Percentiles rank a stretch among this genome's conserved stretches.
These are phyloP conservation scores for Elasticomyces elasticus DNA, from an alignment of 495 filamentous ascomycete genomes.

Conservation along the genomic window DNA sequence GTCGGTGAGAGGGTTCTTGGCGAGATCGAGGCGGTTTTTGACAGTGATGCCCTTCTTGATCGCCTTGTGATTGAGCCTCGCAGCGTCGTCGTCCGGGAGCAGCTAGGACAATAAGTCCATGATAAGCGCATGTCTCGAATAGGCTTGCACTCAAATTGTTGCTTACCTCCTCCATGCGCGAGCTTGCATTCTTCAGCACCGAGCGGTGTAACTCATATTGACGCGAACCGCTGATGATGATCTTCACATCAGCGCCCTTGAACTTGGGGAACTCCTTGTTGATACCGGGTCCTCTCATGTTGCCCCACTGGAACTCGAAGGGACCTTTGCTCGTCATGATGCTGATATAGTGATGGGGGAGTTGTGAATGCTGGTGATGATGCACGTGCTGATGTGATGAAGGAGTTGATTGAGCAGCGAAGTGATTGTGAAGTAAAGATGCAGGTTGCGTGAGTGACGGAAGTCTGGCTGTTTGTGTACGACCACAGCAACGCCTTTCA, in stretches of 20 bases:
- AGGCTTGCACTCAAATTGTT: too few relatives aligned
- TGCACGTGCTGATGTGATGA: not conserved
- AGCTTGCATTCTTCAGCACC: constrained; percentile 6
- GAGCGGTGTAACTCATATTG: constrained; percentile 22
- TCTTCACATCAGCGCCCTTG: constrained; percentile 24
- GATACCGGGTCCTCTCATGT: not conserved
- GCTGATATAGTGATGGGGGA: not conserved
- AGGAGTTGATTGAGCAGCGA: not conserved
- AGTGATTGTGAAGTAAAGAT: not conserved
- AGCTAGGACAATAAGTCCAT: not conserved
- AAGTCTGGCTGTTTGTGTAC: not conserved
- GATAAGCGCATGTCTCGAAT: constrained; percentile 19
- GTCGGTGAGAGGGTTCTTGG: not conserved
- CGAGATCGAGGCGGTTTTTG: constrained; percentile 24
- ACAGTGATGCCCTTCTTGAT: constrained; percentile 18
- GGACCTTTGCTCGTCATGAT: not conserved
- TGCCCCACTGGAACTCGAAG: not conserved
- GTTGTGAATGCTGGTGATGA: not conserved
- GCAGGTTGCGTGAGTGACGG: not conserved
- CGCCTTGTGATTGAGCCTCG: constrained; percentile 9
- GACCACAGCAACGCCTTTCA: not conserved
- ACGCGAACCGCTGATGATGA: constrained; percentile 22
- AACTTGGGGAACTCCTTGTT: constrained; percentile 11
- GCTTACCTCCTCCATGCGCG: not conserved
- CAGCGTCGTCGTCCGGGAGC: constrained; percentile 1